These are phyloP conservation scores for Cryptosporidium parvum DNA, from an alignment of 169 alveolate species.

Conservation along the genomic window DNA sequence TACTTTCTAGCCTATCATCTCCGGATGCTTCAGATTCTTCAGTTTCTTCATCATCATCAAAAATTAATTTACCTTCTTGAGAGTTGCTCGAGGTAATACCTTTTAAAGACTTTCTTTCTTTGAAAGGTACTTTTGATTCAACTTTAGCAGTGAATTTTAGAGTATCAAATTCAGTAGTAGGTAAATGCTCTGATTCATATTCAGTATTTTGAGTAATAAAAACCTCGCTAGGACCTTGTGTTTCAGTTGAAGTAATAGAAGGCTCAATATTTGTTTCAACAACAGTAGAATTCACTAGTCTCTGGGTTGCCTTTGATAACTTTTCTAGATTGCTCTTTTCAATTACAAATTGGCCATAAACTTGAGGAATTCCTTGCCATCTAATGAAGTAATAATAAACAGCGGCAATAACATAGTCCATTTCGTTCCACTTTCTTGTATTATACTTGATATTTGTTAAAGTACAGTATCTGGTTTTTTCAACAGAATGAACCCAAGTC, in stretches of 20 bases:
- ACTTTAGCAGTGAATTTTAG: not conserved
- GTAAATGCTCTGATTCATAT: not conserved
- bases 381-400: slow-evolving; percentile 61
- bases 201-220: not conserved
- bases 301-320: slow-evolving; percentile 57
- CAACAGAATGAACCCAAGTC: slow-evolving; percentile 76
- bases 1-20: not conserved
- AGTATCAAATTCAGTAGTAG: slow-evolving; percentile 9
- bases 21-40: not conserved
- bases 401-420: slow-evolving; percentile 76
- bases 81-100: not conserved
- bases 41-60: not conserved
- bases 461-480: slow-evolving; percentile 64
- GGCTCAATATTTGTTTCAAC: slow-evolving; percentile 25
- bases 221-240: not conserved
- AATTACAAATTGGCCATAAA: slow-evolving; percentile 71
- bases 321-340: slow-evolving; percentile 30
- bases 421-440: slow-evolving; percentile 75
- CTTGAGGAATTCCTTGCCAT: slow-evolving; percentile 75
- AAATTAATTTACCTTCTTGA: not conserved
- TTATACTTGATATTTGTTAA: slow-evolving; percentile 53
- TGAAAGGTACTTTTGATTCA: not conserved
- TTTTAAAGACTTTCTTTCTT: not conserved
- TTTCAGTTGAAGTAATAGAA: slow-evolving; percentile 19
- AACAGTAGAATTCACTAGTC: slow-evolving; percentile 51